These are phyloP conservation scores for Parasarocladium wereldwijsianum DNA, from an alignment of 2,329 filamentous ascomycete genomes.

Conservation along the genomic window DNA sequence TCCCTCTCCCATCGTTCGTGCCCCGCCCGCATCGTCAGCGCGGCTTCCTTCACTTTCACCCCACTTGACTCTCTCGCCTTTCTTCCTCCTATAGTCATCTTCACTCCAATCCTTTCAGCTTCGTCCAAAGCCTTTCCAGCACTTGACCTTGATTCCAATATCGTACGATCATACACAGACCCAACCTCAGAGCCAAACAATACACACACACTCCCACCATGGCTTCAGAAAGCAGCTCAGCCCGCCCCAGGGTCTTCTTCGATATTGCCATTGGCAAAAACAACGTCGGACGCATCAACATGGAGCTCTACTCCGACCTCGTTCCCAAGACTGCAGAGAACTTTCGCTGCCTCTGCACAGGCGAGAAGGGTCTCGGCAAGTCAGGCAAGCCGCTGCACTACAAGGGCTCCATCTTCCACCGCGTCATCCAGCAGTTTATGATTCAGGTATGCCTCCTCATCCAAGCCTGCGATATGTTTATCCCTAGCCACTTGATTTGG, in stretches of 20 bases:
- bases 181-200: not conserved
- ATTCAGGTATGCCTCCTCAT: slow-evolving; percentile 37
- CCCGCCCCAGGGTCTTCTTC: slow-evolving; percentile 77
- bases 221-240: slow-evolving; percentile 29
- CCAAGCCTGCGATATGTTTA: too few relatives aligned
- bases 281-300: slow-evolving; percentile 62
- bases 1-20: too few relatives aligned
- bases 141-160: not conserved
- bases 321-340: slow-evolving; percentile 95
- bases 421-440: slow-evolving; percentile 98
- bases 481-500: not conserved
- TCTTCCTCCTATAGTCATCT: not conserved
- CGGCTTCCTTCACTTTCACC: slow-evolving; percentile 1
- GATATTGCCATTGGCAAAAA: slow-evolving; percentile 72
- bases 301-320: slow-evolving; percentile 65
- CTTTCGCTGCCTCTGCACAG: slow-evolving; percentile 87
- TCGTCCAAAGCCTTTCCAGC: too few relatives aligned
- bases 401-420: slow-evolving; percentile 88
- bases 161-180: not conserved
- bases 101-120: too few relatives aligned
- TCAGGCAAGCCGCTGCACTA: slow-evolving; percentile 77
- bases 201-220: slow-evolving; percentile 14
- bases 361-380: slow-evolving; percentile 78
- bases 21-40: too few relatives aligned
- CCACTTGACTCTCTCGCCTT: not conserved